A percentile compares a stretch with the other conserved stretches of the same genome.
Conservation (phyloP, 2,329 filamentous ascomycete genomes). For the Talaromyces sp. region DNA sequence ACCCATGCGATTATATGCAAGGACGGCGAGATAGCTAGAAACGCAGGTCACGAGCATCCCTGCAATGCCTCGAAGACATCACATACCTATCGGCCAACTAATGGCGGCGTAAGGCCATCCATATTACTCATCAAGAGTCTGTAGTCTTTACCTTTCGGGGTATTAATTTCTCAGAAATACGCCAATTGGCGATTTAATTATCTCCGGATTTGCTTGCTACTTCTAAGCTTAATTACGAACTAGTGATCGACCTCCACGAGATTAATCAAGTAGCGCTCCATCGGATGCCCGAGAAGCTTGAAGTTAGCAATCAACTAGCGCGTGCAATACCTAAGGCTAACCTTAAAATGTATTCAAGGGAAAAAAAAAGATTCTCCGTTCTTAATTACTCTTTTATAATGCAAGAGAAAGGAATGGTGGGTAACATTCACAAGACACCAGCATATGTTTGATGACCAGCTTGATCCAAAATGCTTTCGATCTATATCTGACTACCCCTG, state of each 20-base stretch:
- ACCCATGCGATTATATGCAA: not conserved
- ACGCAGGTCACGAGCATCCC: not conserved
- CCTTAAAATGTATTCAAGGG: no score
- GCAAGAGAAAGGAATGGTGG: no score
- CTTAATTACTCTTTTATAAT: no score
- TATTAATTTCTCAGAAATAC: not conserved
- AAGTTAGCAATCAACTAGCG: not conserved
- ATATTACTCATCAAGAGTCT: not conserved
- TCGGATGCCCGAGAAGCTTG: not conserved
- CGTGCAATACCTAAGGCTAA: no score
- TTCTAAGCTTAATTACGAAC: not conserved
- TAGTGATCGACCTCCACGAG: not conserved
- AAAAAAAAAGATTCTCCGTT: no score
- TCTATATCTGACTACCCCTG: not conserved
- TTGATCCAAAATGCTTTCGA: not conserved
- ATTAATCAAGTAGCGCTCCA: not conserved
- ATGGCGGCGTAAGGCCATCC: not conserved
- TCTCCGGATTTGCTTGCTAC: not conserved
- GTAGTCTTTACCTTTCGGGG: not conserved
- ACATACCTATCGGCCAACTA: not conserved
- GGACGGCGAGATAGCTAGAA: not conserved
- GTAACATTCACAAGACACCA: no score
- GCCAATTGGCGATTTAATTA: not conserved
- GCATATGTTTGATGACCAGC: no score
- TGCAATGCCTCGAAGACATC: not conserved